Conservation (phyloP, 306 rosid genomes). For the Prunus davidiana region DNA sequence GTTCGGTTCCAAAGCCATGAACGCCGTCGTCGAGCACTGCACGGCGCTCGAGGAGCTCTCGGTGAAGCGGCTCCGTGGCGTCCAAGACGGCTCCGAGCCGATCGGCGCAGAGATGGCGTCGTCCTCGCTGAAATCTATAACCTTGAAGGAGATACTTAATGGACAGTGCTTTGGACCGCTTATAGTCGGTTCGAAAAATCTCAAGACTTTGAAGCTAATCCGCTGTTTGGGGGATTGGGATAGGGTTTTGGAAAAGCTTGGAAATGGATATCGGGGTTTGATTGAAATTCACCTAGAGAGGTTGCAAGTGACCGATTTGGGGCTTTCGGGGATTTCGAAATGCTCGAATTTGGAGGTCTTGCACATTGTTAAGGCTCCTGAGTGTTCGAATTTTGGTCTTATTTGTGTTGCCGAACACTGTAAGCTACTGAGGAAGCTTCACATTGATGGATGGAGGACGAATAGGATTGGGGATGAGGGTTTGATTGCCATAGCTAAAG, state of each 20-base stretch:
- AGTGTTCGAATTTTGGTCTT: constrained; percentile 66
- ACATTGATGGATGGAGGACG: constrained; percentile 85
- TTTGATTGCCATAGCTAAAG: constrained; percentile 54
- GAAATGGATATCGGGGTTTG: constrained; percentile 36
- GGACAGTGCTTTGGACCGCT: constrained; percentile 70
- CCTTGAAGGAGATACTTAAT: constrained; percentile 58
- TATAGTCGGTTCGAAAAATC: constrained; percentile 54
- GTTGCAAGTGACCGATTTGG: constrained; percentile 73
- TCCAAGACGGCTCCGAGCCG: constrained; percentile 37
- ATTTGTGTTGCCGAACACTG: constrained; percentile 56
- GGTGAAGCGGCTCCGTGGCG: constrained; percentile 70
- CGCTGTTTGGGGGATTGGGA: constrained; percentile 87
- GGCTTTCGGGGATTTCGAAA: constrained; percentile 56
- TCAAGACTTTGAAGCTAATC: constrained; percentile 55
- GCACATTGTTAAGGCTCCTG: constrained; percentile 62
- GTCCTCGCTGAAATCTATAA: constrained; percentile 55
- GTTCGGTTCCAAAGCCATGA: constrained; percentile 62
- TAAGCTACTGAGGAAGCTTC: constrained; percentile 67
- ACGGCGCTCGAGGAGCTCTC: constrained; percentile 63
- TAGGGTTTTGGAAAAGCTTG: constrained; percentile 41
- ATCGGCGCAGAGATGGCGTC: constrained; percentile 40
- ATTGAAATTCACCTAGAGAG: constrained; percentile 73
- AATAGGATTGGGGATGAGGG: constrained; percentile 74
- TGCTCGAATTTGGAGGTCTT: constrained; percentile 56
- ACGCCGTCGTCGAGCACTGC: constrained; percentile 53